These are phyloP conservation scores for Acorus gramineus DNA, from an alignment of 106 monocot genomes.

Conservation along the genomic window DNA sequence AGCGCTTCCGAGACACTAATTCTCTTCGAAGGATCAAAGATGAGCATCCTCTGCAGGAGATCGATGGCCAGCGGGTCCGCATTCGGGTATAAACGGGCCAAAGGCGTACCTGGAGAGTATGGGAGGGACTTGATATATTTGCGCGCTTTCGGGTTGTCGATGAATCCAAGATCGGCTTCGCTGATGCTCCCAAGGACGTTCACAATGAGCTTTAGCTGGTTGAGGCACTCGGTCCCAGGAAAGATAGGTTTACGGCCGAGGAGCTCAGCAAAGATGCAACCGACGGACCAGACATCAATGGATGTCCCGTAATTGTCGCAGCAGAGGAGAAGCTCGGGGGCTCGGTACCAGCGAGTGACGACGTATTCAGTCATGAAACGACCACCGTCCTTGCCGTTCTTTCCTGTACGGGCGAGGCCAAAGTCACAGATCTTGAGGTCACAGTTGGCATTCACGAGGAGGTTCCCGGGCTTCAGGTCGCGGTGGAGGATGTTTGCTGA, in stretches of 20 bases:
- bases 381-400: constrained; percentile 16
- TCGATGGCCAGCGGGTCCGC: constrained; percentile 72
- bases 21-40: constrained; percentile 74
- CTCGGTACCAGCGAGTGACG: constrained; percentile 86
- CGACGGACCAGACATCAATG: constrained; percentile 94
- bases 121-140: constrained; percentile 64
- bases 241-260: constrained; percentile 83
- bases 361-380: constrained; percentile 91
- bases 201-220: constrained; percentile 78
- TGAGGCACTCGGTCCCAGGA: constrained; percentile 75
- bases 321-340: constrained; percentile 75
- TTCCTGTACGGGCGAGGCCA: constrained; percentile 65
- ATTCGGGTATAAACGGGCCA: constrained; percentile 36
- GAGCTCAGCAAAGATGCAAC: constrained; percentile 85
- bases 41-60: constrained; percentile 59
- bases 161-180: constrained; percentile 60
- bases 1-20: constrained; percentile 73
- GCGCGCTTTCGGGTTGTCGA: constrained; percentile 74
- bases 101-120: constrained; percentile 44
- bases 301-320: constrained; percentile 83
- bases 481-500: constrained; percentile 86
- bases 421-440: constrained; percentile 90
- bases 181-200: constrained; percentile 70
- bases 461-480: constrained; percentile 84
- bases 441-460: constrained; percentile 79